Conservation (phyloP, 306 rosid genomes). For the Senna tora region DNA sequence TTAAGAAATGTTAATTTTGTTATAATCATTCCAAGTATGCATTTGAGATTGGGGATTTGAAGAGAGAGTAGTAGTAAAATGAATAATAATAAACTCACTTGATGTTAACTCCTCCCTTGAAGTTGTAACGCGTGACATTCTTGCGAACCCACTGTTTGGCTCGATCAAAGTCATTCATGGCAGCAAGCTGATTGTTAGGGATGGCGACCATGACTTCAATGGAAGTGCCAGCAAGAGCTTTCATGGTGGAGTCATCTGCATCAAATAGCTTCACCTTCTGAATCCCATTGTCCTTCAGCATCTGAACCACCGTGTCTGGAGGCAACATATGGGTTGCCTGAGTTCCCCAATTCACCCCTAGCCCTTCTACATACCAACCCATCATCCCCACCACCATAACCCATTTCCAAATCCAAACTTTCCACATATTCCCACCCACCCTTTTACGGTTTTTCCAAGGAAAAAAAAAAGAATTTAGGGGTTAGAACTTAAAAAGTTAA, state of each 20-base stretch:
- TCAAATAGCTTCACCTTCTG: slow-evolving; percentile 88
- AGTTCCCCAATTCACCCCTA: slow-evolving; percentile 98
- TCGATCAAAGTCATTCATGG: slow-evolving; percentile 61
- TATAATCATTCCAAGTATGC: background rate
- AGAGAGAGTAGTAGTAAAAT: background rate
- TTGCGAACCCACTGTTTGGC: slow-evolving; percentile 83
- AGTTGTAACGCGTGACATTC: slow-evolving; percentile 71
- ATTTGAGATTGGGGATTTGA: background rate
- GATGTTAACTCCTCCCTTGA: slow-evolving; percentile 77
- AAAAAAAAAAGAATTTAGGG: background rate
- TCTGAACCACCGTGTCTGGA: slow-evolving; percentile 70
- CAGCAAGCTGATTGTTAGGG: slow-evolving; percentile 76
- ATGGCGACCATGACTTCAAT: slow-evolving; percentile 92
- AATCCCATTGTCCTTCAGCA: slow-evolving; percentile 87
- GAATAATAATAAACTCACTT: slow-evolving; percentile 53
- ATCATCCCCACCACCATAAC: slow-evolving; percentile 43
- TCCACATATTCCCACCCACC: slow-evolving; percentile 29
- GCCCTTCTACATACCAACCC: slow-evolving; percentile 61
- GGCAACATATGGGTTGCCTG: slow-evolving; percentile 76
- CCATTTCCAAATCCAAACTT: slow-evolving; percentile 47
- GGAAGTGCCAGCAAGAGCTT: slow-evolving; percentile 70
- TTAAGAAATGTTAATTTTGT: background rate
- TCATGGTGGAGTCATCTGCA: slow-evolving; percentile 65
- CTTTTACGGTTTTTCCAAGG: background rate
- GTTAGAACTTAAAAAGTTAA: too few relatives aligned